A percentile compares a stretch with the other conserved stretches of the same genome.
phyloP scores from a whole-genome alignment of 305 asterid species.

The Fraxinus ornus region DNA sequence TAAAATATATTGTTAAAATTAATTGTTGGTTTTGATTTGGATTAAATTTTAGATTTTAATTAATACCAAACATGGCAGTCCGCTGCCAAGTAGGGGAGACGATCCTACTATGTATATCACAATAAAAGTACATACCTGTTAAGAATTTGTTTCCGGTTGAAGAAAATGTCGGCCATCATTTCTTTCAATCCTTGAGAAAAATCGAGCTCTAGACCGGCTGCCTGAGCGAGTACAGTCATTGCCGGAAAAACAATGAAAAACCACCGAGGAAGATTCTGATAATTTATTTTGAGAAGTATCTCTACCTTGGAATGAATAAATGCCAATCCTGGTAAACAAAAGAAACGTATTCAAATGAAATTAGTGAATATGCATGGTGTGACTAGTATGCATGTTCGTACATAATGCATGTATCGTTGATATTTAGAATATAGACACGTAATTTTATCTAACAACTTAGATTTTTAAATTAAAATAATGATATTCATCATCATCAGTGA shows the following conservation, averaged over 20 bases:
- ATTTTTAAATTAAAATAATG: too few relatives aligned
- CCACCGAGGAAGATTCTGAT: slow-evolving; percentile 43
- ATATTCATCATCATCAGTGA: too few relatives aligned
- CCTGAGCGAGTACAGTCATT: slow-evolving; percentile 44
- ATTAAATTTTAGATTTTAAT: too few relatives aligned
- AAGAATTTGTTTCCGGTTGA: slow-evolving; percentile 33
- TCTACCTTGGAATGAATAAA: slow-evolving; percentile 38
- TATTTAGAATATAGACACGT: too few relatives aligned
- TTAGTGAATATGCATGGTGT: not conserved
- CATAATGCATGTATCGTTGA: not conserved
- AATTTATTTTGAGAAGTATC: slow-evolving; percentile 27
- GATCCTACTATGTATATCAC: not conserved
- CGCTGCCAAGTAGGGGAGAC: not conserved
- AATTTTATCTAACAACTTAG: not conserved
- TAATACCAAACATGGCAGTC: not conserved
- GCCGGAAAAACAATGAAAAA: slow-evolving; percentile 53
- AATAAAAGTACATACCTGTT: slow-evolving; percentile 25
- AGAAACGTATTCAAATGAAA: not conserved
- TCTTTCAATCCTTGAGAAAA: slow-evolving; percentile 20
- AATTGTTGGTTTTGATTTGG: too few relatives aligned
- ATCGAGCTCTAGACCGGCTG: slow-evolving; percentile 26
- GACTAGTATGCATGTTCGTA: not conserved
- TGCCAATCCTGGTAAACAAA: slow-evolving; percentile 33
- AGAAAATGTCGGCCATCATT: slow-evolving; percentile 22
- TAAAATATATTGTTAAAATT: too few relatives aligned